Conservation (phyloP, 2,329 filamentous ascomycete species). For the Penicillium sp. region DNA sequence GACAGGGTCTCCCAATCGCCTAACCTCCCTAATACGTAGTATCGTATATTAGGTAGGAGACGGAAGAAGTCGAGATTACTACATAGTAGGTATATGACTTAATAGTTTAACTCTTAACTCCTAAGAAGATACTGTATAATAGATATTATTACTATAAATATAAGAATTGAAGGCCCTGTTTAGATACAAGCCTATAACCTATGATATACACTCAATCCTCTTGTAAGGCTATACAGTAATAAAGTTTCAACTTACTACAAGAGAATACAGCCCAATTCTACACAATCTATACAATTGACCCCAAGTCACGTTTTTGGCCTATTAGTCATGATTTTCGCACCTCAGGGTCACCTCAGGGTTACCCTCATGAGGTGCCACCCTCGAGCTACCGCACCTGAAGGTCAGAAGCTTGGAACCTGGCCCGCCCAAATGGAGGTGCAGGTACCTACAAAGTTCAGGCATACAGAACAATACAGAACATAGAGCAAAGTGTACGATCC, state of each 20-base stretch:
- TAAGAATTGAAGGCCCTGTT: too few relatives aligned
- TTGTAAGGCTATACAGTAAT: too few relatives aligned
- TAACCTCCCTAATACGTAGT: not conserved
- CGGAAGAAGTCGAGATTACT: conserved; percentile 4
- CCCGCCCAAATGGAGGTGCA: too few relatives aligned
- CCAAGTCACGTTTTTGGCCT: conserved; percentile 5
- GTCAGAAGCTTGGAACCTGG: too few relatives aligned
- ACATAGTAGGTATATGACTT: conserved; percentile 1
- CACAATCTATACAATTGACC: conserved; percentile 4
- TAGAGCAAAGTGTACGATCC: too few relatives aligned
- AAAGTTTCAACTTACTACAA: not conserved
- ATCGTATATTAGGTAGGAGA: conserved; percentile 5
- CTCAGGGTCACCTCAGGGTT: conserved; percentile 1
- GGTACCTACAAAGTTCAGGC: too few relatives aligned
- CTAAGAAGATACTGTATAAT: not conserved
- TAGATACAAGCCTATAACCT: too few relatives aligned
- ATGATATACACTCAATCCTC: too few relatives aligned
- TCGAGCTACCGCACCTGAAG: too few relatives aligned
- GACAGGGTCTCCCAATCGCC: not conserved
- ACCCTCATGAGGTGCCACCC: not conserved
- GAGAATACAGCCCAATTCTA: not conserved
- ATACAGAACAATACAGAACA: too few relatives aligned
- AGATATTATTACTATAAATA: too few relatives aligned
- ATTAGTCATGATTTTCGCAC: conserved; percentile 6
- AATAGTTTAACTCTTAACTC: not conserved